Evolutionary conservation across 306 rosid genomes (phyloP), one percentile per base, ranked within the genome.

Genomic region (Cucurbita ficifolia): DNA sequence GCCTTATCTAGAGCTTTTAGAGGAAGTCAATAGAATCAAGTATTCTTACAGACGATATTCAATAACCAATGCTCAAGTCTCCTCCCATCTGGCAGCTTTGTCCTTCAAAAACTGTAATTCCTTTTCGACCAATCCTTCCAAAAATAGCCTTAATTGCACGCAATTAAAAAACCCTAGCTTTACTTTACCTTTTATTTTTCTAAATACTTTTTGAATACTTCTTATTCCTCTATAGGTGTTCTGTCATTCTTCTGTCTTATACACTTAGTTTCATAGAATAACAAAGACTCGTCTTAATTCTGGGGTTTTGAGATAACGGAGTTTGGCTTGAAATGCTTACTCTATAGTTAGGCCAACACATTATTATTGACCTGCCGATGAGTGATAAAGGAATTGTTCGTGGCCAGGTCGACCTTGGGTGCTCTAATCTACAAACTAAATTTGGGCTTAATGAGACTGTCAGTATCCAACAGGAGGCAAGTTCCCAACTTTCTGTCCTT

Each of bases 401-500:
- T 74, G 62, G 45, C 39, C 54, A 88, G 88, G 88, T 80, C 29
- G 70, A 79, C 59, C 79, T 83, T 58, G 62, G 86, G 38, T 75
- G 73, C 73, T 83, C 87, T 79, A 78, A 77, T 51, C 70, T 81
- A 46, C 87, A 74, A 84, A 81, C 78, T 10, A 85, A 86, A 79
- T 79, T 57, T 75, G 86, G 73, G 72, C 72, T 81, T 65, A 12
- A 36, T 84, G 89, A 90, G 79, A 81, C 67, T 69, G 72, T 81
- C 80, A 77, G 77, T 63, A 58, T 78, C 59, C 87, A 78, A 57
- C 79, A 77, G 65, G 80, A 79, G 64, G 80, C 85, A 75, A 83
- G 71, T 82, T 82, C 87, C 78, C 86, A 79, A 75, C 81, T 86
- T 81, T 74, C 84, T 57, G 72, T 71, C 72, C 80, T 82, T 76